Evolutionary conservation across 225 moss, liverwort and hornwort species (phyloP).

Genomic region (Rhytidiadelphus loreus): DNA sequence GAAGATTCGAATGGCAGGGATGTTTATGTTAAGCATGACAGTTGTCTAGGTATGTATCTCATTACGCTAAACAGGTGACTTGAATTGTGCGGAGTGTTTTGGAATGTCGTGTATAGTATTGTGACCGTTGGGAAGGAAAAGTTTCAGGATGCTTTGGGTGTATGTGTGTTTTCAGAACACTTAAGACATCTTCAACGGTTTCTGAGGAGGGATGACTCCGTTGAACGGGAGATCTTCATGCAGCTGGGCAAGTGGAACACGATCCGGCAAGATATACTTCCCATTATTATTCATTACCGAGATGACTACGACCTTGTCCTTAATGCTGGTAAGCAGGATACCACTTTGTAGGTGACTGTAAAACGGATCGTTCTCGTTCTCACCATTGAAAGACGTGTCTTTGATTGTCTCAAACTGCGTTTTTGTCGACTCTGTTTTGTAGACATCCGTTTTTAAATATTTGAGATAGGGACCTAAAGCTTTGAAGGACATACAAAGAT

Average conservation of each 20-base stretch:
- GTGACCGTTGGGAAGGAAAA: not conserved
- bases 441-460: not conserved
- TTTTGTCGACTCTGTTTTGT: not conserved
- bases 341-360: not conserved
- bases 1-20: slow-evolving; percentile 44
- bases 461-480: not conserved
- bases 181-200: slow-evolving; percentile 78
- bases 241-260: slow-evolving; percentile 95
- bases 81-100: not conserved
- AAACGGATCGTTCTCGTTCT: not conserved
- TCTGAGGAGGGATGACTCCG: slow-evolving; percentile 68
- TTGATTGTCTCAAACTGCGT: not conserved
- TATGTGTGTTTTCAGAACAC: slow-evolving; percentile 31
- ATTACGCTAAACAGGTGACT: not conserved
- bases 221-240: slow-evolving; percentile 63
- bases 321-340: slow-evolving; percentile 42
- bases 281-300: slow-evolving; percentile 59
- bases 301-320: slow-evolving; percentile 74
- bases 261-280: slow-evolving; percentile 75
- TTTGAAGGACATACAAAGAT: not conserved
- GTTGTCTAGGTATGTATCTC: slow-evolving; percentile 54
- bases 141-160: not conserved
- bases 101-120: not conserved
- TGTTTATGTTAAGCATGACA: slow-evolving; percentile 59
- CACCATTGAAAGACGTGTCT: not conserved